phyloP scores from a whole-genome alignment of 2,329 filamentous ascomycete species.

The Apiospora koreana region DNA sequence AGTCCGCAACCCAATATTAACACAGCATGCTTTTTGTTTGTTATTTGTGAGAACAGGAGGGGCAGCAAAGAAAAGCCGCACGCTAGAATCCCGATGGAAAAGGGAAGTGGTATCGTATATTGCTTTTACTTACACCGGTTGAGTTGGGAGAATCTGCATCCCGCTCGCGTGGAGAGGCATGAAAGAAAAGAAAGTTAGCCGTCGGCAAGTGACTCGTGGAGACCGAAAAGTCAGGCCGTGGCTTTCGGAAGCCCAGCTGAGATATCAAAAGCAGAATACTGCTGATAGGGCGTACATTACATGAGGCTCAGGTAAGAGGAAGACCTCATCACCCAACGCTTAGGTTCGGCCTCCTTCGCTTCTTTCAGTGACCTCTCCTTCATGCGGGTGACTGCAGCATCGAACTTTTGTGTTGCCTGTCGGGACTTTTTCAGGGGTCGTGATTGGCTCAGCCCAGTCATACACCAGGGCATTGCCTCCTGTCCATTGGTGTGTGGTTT shows the following conservation, averaged over 20 bases:
- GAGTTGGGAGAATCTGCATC: not conserved
- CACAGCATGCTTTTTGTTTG: not conserved
- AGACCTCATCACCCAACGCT: not conserved
- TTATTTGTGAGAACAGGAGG: not conserved
- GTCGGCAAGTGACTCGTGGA: not conserved
- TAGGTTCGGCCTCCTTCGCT: not conserved
- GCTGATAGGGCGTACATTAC: not conserved
- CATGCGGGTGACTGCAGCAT: conserved; percentile 7
- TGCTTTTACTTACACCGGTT: not conserved
- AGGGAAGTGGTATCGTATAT: not conserved
- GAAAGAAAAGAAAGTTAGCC: not conserved
- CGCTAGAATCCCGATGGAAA: not conserved
- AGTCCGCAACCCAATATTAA: not conserved
- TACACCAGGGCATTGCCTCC: not conserved
- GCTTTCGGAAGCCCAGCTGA: not conserved
- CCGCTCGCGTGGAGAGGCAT: not conserved
- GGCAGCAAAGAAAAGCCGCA: not conserved
- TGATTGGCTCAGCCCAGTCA: not conserved
- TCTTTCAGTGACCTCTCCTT: not conserved
- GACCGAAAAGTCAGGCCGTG: not conserved
- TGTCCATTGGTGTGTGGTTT: not conserved
- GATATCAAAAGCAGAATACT: not conserved
- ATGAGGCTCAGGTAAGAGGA: not conserved
- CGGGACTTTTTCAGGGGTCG: not conserved
- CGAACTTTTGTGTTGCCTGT: not conserved